Percentiles rank a stretch among this genome's conserved stretches.
phyloP scores from a whole-genome alignment of 495 filamentous ascomycete genomes.

The Astrothelium subdiscretum region DNA sequence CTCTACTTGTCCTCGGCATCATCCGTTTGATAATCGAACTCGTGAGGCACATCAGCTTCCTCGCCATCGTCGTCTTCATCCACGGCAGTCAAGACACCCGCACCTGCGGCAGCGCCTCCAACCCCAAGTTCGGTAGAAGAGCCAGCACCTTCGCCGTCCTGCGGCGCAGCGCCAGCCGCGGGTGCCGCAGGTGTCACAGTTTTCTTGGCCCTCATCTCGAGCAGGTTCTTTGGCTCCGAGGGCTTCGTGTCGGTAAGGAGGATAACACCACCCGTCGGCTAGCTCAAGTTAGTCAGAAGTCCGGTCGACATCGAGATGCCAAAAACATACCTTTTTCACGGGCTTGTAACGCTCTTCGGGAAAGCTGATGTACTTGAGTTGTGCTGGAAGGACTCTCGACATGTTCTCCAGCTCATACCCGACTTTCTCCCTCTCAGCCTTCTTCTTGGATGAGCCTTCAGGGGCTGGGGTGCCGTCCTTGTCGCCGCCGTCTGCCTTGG shows the following conservation, averaged over 20 bases:
- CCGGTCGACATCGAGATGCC: conserved; percentile 1
- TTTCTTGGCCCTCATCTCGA: conserved; percentile 77
- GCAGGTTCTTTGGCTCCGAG: conserved; percentile 59
- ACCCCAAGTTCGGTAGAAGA: conserved; percentile 8
- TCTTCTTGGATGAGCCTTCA: conserved; percentile 54
- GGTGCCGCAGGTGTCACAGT: conserved; percentile 31
- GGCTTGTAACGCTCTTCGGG: conserved; percentile 76
- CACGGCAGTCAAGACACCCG: conserved; percentile 67
- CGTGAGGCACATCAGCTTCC: conserved; percentile 65
- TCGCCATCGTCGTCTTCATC: conserved; percentile 81
- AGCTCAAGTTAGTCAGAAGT: conserved; percentile 14
- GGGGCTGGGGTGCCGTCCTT: conserved; percentile 18
- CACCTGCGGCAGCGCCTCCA: conserved; percentile 58
- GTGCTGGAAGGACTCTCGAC: conserved; percentile 83
- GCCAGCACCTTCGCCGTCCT: conserved; percentile 21
- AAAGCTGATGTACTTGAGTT: conserved; percentile 93
- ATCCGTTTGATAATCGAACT: conserved; percentile 81
- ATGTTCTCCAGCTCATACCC: conserved; percentile 96
- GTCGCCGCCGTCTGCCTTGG: conserved; percentile 34
- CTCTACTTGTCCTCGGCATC: conserved; percentile 45
- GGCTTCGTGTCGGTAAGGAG: conserved; percentile 79
- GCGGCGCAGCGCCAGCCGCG: conserved; percentile 14
- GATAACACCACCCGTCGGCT: conserved; percentile 91
- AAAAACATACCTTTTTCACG: conserved; percentile 72
- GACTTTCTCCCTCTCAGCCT: conserved; percentile 88